phyloP scores from a whole-genome alignment of 108 stramenopile genomes.

The Skeletonema menzelii region DNA sequence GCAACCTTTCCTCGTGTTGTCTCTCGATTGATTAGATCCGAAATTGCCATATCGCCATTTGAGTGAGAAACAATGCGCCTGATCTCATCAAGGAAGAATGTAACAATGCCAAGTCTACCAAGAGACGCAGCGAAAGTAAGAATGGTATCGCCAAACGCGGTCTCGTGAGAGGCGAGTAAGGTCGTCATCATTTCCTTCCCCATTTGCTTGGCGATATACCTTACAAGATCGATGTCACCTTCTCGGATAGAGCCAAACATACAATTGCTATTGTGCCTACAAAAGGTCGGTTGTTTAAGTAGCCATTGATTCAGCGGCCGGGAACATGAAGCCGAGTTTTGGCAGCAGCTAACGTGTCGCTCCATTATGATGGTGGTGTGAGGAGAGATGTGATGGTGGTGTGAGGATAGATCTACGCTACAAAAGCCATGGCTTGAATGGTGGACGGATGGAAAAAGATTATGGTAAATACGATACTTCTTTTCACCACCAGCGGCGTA shows the following conservation, averaged over 20 bases:
- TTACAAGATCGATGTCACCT: conserved; percentile 14
- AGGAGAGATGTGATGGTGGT: too few relatives aligned
- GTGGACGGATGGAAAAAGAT: too few relatives aligned
- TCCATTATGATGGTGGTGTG: neutral
- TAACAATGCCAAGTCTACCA: conserved; percentile 19
- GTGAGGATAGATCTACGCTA: too few relatives aligned
- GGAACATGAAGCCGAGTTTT: conserved; percentile 7
- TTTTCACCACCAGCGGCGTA: too few relatives aligned
- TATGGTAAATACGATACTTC: too few relatives aligned
- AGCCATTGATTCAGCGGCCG: neutral
- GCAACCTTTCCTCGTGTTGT: conserved; percentile 34
- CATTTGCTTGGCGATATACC: neutral
- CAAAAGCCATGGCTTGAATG: too few relatives aligned
- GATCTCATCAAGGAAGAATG: conserved; percentile 5
- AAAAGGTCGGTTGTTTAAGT: neutral
- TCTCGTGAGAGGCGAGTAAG: conserved; percentile 12
- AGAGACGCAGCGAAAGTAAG: conserved; percentile 29
- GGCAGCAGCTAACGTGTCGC: conserved; percentile 14
- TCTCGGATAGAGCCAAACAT: conserved; percentile 29
- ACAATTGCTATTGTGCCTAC: conserved; percentile 3
- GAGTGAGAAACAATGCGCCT: neutral
- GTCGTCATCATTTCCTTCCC: neutral
- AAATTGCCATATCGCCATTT: neutral
- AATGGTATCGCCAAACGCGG: conserved; percentile 36
- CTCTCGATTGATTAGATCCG: conserved; percentile 40